These are phyloP conservation scores for Tricholoma bakamatsutake DNA, from an alignment of 768 basidiomycete genomes.

Conservation along the genomic window DNA sequence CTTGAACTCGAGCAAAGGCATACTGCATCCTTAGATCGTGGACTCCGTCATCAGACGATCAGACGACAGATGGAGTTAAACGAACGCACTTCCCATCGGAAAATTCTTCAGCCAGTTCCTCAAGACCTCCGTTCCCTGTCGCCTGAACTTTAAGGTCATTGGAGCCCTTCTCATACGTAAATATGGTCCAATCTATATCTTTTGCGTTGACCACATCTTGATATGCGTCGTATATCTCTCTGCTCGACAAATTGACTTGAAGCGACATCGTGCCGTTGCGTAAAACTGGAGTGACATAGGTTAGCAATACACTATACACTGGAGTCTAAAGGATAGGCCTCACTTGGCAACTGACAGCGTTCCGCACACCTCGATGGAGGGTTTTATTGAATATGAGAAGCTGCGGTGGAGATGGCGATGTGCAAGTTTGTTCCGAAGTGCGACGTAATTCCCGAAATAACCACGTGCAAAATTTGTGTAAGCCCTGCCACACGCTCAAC, in stretches of 20 bases:
- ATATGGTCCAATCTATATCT: slow-evolving; percentile 71
- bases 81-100: slow-evolving; percentile 76
- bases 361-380: background rate
- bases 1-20: slow-evolving; percentile 80
- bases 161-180: slow-evolving; percentile 74
- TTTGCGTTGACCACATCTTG: slow-evolving; percentile 63
- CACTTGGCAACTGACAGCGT: background rate
- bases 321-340: background rate
- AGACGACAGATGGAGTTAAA: slow-evolving; percentile 5
- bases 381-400: background rate
- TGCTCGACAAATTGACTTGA: slow-evolving; percentile 72
- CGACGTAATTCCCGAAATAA: background rate
- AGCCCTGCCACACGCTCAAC: too few relatives aligned
- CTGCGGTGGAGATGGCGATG: background rate
- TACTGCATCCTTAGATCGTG: slow-evolving; percentile 73
- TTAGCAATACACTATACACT: background rate
- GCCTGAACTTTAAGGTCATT: slow-evolving; percentile 87
- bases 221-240: slow-evolving; percentile 68
- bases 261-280: slow-evolving; percentile 53
- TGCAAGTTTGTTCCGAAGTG: too few relatives aligned
- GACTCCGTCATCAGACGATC: slow-evolving; percentile 10
- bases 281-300: background rate
- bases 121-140: slow-evolving; percentile 81
- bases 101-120: slow-evolving; percentile 92
- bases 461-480: background rate